Base-by-base conservation (phyloP, 2,329 filamentous ascomycete species). In the Cladophialophora chaetospira region DNA sequence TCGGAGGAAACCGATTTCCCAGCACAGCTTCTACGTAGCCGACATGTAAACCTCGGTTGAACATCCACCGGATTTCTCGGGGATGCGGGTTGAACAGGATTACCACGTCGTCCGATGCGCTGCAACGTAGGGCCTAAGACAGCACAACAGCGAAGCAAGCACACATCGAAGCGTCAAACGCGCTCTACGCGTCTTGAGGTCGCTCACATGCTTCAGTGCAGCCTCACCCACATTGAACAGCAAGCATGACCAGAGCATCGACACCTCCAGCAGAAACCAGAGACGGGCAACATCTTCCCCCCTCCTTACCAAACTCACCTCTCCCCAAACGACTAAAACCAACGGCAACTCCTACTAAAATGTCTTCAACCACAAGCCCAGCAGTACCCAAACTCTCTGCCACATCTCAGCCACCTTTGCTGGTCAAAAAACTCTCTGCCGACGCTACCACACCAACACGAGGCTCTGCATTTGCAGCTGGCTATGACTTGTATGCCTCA, bases 401-500 rank as follows among this genome's bases (percentile, higher is more conserved):
- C 40, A 62, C 67, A 50, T 70, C 69, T 2, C 64, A 72, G 29
- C 85, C 86, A n/a, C 77, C 87, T 2, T 82, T 96, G 49, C 83
- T 91, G 61, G 86, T 99, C 75, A 93, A 97, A 81, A 91, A 95
- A 74, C 86, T 97, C 57, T 88, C 88, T 6, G 79, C 85, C 33
- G 85, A 87, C 62, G 94, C 88, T n/a, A 83, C 82, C 44, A 81
- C 92, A 21, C 94, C 94, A 9, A 97, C 91, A 0, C 86, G 93
- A 53, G 94, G 94, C 65, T 95, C 89, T 64, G 88, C 86, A 50
- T 92, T 89, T 69, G 90, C 94, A 0, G 94, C 94, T 1, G 94
- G 94, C 31, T 97, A 97, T 76, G 94, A 99, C 74, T 71, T 99
- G 57, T 97, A 97, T 75, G 88, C 79, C 49, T 83, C 91, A 2